Percentiles rank a stretch among this genome's conserved stretches.
Conservation (phyloP, 169 alveolate species). For the Plasmodium cynomolgi region DNA sequence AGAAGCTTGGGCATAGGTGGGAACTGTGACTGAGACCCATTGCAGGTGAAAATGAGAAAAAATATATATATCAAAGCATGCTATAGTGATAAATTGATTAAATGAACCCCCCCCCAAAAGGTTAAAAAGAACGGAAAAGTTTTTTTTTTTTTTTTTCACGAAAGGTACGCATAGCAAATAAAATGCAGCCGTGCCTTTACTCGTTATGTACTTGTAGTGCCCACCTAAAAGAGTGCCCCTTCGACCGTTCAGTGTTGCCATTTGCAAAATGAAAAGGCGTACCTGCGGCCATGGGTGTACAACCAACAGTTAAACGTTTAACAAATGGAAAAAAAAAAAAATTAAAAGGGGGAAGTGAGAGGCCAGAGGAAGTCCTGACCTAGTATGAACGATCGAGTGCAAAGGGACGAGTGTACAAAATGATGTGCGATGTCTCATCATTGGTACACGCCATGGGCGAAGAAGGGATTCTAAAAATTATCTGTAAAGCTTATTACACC, state of each 20-base stretch:
- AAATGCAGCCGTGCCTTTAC: not conserved
- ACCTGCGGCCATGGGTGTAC: not conserved
- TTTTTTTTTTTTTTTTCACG: not conserved
- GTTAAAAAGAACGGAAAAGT: not conserved
- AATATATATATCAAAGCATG: not conserved
- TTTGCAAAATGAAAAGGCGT: not conserved
- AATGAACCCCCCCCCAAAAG: not conserved
- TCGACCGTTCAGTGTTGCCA: not conserved
- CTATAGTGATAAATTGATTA: not conserved
- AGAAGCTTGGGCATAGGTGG: not conserved
- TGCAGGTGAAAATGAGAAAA: not conserved
- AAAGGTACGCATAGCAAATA: not conserved
- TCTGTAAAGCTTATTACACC: slow-evolving; percentile 54
- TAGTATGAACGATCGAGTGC: too few relatives aligned
- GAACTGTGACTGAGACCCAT: not conserved
- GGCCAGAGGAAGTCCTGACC: not conserved
- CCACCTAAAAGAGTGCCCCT: not conserved
- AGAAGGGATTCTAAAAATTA: not conserved
- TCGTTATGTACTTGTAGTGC: not conserved
- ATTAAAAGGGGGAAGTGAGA: not conserved
- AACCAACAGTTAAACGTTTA: not conserved
- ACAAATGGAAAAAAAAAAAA: not conserved
- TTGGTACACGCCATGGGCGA: not conserved
- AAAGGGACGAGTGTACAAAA: not conserved
- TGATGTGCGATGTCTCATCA: not conserved